Conservation (phyloP, 768 basidiomycete species). For the Tylopilus plumbeoviolaceoides region DNA sequence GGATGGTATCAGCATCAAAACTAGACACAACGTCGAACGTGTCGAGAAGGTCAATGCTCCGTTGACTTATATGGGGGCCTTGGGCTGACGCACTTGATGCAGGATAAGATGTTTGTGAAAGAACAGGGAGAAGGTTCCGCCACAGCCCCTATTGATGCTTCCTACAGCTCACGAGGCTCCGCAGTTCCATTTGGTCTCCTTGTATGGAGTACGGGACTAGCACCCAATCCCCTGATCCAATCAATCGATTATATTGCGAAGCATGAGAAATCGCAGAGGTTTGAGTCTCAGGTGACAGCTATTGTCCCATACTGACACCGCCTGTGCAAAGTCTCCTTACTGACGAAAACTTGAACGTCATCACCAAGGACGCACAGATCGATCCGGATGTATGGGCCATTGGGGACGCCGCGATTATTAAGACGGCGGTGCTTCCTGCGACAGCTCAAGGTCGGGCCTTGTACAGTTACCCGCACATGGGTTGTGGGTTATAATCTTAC, state of each 20-base stretch:
- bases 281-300: slow-evolving; percentile 16
- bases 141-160: slow-evolving; percentile 3
- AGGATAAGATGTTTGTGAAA: slow-evolving; percentile 67
- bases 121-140: slow-evolving; percentile 64
- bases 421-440: slow-evolving; percentile 61
- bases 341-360: slow-evolving; percentile 57
- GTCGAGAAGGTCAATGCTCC: slow-evolving; percentile 49
- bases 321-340: slow-evolving; percentile 38
- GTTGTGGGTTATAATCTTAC: slow-evolving; percentile 16
- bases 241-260: slow-evolving; percentile 58
- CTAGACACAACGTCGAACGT: slow-evolving; percentile 67
- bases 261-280: slow-evolving; percentile 56
- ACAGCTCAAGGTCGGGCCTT: slow-evolving; percentile 68
- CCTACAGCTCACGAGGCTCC: slow-evolving; percentile 5
- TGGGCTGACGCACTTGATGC: slow-evolving; percentile 9
- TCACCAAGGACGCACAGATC: slow-evolving; percentile 48
- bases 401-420: slow-evolving; percentile 69
- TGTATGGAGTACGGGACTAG: slow-evolving; percentile 85
- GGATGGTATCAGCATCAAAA: slow-evolving; percentile 70
- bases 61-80: slow-evolving; percentile 6
- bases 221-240: slow-evolving; percentile 74
- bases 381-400: slow-evolving; percentile 76
- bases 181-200: slow-evolving; percentile 77
- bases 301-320: slow-evolving; percentile 22
- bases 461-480: slow-evolving; percentile 12